Evolutionary conservation across 768 basidiomycete species (phyloP).

Genomic region (Fistulinella prunicolor): DNA sequence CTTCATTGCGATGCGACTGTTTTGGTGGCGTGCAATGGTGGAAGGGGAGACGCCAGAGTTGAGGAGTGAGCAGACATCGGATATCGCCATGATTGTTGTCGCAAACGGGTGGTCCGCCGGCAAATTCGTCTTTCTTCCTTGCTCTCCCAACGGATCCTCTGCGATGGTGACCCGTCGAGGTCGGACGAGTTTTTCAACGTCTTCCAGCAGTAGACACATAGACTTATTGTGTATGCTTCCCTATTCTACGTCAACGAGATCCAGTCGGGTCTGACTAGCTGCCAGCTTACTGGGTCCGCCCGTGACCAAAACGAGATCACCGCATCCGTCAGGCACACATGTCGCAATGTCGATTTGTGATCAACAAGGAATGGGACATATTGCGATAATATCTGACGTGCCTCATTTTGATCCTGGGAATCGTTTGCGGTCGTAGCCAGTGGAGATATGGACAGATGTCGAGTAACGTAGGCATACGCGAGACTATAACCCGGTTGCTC

Average conservation of each 20-base stretch:
- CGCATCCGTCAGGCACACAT: constrained; percentile 47
- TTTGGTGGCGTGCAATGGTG: too few species aligned
- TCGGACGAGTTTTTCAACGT: constrained; percentile 51
- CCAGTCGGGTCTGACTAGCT: background rate
- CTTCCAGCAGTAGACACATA: constrained; percentile 54
- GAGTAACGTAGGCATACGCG: constrained; percentile 65
- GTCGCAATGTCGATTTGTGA: constrained; percentile 53
- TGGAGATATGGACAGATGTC: constrained; percentile 58
- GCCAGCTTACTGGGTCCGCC: constrained; percentile 38
- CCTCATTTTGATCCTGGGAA: constrained; percentile 45
- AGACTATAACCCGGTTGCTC: constrained; percentile 41
- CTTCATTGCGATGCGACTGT: constrained; percentile 51
- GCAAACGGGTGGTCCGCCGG: constrained; percentile 14
- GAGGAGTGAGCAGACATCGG: constrained; percentile 25
- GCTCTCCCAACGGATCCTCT: background rate
- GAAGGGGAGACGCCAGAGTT: constrained; percentile 1
- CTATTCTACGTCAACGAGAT: constrained; percentile 25
- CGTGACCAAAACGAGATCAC: constrained; percentile 68
- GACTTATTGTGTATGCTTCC: constrained; percentile 36
- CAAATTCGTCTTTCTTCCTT: background rate
- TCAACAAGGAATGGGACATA: constrained; percentile 66
- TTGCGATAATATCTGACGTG: constrained; percentile 45
- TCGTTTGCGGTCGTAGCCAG: constrained; percentile 43
- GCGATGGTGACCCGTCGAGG: constrained; percentile 35
- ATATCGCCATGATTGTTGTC: constrained; percentile 22